Evolutionary conservation across 352 stramenopile genomes (phyloP).

Genomic region (Hyaloperonospora brassicae): DNA sequence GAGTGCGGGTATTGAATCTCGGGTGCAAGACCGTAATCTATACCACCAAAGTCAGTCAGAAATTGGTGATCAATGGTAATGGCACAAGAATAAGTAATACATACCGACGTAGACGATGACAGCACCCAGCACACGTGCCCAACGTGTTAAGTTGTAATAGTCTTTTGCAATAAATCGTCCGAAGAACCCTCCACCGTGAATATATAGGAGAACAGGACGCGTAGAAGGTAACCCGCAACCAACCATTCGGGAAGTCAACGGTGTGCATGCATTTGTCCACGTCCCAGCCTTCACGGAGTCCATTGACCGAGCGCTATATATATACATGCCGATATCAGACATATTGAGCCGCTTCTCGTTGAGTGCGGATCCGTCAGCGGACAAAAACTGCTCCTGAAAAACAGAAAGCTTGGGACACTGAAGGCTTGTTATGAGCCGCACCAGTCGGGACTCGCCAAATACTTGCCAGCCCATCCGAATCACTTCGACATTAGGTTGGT

Average conservation of each 20-base stretch:
- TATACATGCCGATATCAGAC: slow-evolving; percentile 60
- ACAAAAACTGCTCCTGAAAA: slow-evolving; percentile 56
- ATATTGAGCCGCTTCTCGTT: slow-evolving; percentile 28
- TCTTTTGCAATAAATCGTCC: slow-evolving; percentile 84
- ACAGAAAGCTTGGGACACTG: slow-evolving; percentile 61
- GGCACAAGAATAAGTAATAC: slow-evolving; percentile 9
- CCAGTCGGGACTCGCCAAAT: slow-evolving; percentile 74
- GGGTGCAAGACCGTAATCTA: slow-evolving; percentile 77
- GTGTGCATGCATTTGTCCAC: slow-evolving; percentile 51
- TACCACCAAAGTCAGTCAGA: background rate
- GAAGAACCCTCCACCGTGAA: slow-evolving; percentile 84
- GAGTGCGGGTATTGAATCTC: slow-evolving; percentile 77
- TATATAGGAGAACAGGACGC: slow-evolving; percentile 74
- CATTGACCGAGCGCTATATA: slow-evolving; percentile 65
- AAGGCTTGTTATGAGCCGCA: slow-evolving; percentile 53
- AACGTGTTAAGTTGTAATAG: slow-evolving; percentile 64
- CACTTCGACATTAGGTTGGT: slow-evolving; percentile 73
- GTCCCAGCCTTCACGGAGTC: slow-evolving; percentile 52
- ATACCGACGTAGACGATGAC: slow-evolving; percentile 85
- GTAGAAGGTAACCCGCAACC: slow-evolving; percentile 56
- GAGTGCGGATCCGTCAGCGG: slow-evolving; percentile 31
- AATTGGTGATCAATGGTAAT: slow-evolving; percentile 1
- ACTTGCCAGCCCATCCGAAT: slow-evolving; percentile 80
- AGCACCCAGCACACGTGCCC: slow-evolving; percentile 56
- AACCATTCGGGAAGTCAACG: slow-evolving; percentile 58